A percentile compares a stretch with the other conserved stretches of the same genome.
phyloP scores from a whole-genome alignment of 495 filamentous ascomycete genomes.

The Xylaria bambusicola region DNA sequence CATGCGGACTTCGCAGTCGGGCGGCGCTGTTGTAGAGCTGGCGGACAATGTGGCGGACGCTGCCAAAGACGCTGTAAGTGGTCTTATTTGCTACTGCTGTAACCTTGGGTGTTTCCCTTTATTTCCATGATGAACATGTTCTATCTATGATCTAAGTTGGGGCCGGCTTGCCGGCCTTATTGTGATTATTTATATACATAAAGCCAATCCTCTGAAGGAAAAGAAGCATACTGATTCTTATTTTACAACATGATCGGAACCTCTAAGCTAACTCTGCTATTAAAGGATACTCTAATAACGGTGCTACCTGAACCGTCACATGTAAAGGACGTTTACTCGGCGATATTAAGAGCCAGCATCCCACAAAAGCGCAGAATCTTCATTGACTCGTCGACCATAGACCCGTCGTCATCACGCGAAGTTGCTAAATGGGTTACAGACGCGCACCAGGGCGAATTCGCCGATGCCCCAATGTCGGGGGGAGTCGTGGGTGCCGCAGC shows the following conservation, averaged over 20 bases:
- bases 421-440: slow-evolving; percentile 63
- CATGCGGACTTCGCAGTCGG: slow-evolving; percentile 49
- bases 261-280: slow-evolving; percentile 23
- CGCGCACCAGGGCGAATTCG: slow-evolving; percentile 59
- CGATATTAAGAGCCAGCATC: slow-evolving; percentile 58
- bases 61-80: slow-evolving; percentile 72
- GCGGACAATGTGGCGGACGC: slow-evolving; percentile 61
- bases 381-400: slow-evolving; percentile 85
- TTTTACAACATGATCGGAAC: not conserved
- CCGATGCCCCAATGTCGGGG: slow-evolving; percentile 85
- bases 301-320: slow-evolving; percentile 80
- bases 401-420: slow-evolving; percentile 71
- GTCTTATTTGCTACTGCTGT: not conserved
- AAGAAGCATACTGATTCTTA: not conserved
- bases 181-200: slow-evolving; percentile 55
- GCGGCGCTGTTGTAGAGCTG: slow-evolving; percentile 57
- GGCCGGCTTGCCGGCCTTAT: slow-evolving; percentile 37
- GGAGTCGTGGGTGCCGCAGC: slow-evolving; percentile 79
- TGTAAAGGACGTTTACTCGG: slow-evolving; percentile 70
- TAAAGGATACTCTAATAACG: slow-evolving; percentile 73
- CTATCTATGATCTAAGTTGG: slow-evolving; percentile 65
- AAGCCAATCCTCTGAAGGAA: slow-evolving; percentile 68
- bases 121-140: slow-evolving; percentile 57
- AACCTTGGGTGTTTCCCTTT: not conserved
- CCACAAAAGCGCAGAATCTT: slow-evolving; percentile 60